Evolutionary conservation across 2,329 filamentous ascomycete species (phyloP), one percentile per base, ranked within the genome.

Genomic region (Colletotrichum caudatum): DNA sequence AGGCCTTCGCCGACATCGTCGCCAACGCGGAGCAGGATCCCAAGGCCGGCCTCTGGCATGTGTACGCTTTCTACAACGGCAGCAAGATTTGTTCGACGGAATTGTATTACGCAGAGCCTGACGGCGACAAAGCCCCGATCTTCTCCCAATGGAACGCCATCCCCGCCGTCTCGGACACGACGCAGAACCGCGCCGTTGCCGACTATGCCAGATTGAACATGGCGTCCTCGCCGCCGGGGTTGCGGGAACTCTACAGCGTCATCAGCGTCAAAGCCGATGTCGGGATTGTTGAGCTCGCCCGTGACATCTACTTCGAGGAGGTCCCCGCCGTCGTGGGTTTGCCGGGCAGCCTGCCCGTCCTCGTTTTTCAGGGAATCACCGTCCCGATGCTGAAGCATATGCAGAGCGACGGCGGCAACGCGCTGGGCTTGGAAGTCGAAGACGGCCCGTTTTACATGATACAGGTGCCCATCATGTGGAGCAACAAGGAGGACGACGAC

Each of bases 311-410:
- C 66, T 75, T 20, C 23, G 69, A 75, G 11, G 64, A 64, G 14
- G 44, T 56, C 4, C 33, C 23, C 1, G 29, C 70, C 2, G 56
- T 73, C 5, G 71, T 73, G 4, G 70, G 75, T 18, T 66, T 77
- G 12, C 54, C 74, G 1, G 78, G 76, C 3, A 73, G 77, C 0
- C 41, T 77, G 3, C 80, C 81, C 3, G 75, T 71, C 64, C 78
- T 75, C 53, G 75, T 76, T 61, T 77, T 82, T 59, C 84, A 87
- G 71, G 82, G 81, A 16, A 80, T 86, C 60, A 82, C 83, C 0
- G 78, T 78, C 8, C 78, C 79, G 48, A 76, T 82, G 71, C 78
- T 80, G 8, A 75, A 78, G 5, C 68, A 78, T 26, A 81, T 83
- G 71, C 72, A 73, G 56, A 80, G 81, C 63, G 78, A 78, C n/a